These are phyloP conservation scores for Hymenoscyphus linearis DNA, from an alignment of 2,329 filamentous ascomycete species.

Conservation along the genomic window DNA sequence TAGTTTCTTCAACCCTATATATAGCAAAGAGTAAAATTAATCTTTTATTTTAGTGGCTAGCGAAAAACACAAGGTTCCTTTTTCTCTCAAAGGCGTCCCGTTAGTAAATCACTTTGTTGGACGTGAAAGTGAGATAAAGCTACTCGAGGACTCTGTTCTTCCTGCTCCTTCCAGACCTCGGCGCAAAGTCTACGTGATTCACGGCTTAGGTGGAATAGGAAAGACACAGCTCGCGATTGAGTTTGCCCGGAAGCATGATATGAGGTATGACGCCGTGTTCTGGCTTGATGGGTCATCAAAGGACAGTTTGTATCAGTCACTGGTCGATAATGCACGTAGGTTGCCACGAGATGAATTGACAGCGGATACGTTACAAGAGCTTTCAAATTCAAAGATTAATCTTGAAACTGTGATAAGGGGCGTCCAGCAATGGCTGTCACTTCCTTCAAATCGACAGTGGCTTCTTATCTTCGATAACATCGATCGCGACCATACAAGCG, in stretches of 20 bases:
- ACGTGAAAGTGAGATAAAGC: constrained; percentile 12
- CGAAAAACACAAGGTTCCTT: constrained; percentile 17
- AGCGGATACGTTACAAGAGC: constrained; percentile 3
- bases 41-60: background rate
- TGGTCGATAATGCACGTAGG: constrained; percentile 13
- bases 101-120: constrained; percentile 12
- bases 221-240: constrained; percentile 32
- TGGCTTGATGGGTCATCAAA: constrained; percentile 40
- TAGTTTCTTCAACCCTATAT: background rate
- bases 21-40: background rate
- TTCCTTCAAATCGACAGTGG: constrained; percentile 28
- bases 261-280: constrained; percentile 36
- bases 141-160: constrained; percentile 18
- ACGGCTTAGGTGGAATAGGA: constrained; percentile 29
- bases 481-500: constrained; percentile 19
- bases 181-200: constrained; percentile 22
- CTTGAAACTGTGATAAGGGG: constrained; percentile 8
- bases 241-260: constrained; percentile 34
- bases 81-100: constrained; percentile 20
- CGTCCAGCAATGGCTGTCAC: constrained; percentile 10
- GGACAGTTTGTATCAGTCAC: constrained; percentile 35
- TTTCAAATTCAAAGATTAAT: constrained; percentile 3
- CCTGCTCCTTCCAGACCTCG: constrained; percentile 4
- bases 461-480: constrained; percentile 35
- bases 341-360: constrained; percentile 9